phyloP scores from a whole-genome alignment of 768 basidiomycete species.

The Termitomyces titanicus region DNA sequence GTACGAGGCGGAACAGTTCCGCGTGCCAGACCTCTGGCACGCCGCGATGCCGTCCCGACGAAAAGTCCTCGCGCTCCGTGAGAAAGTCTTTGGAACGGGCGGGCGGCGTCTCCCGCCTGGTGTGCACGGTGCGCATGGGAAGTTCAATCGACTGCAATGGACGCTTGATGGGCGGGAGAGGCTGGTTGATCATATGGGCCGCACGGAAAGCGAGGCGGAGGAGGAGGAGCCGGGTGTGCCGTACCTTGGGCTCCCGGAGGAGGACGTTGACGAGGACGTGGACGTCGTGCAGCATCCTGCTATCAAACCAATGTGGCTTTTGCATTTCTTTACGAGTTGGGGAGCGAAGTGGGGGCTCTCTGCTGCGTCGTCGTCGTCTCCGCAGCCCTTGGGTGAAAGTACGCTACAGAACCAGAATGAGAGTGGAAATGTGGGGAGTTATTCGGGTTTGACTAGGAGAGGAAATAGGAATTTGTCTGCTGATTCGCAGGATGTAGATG shows the following conservation, averaged over 20 bases:
- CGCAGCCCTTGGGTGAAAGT: constrained; percentile 7
- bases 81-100: constrained; percentile 65
- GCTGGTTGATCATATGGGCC: constrained; percentile 62
- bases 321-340: constrained; percentile 77
- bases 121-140: constrained; percentile 53
- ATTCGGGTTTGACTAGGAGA: background rate
- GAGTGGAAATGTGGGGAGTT: background rate
- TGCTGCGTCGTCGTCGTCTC: constrained; percentile 28
- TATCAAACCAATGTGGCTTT: constrained; percentile 74
- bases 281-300: constrained; percentile 53
- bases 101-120: constrained; percentile 45
- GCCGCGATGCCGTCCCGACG: constrained; percentile 56
- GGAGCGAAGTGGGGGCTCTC: constrained; percentile 52
- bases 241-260: constrained; percentile 24
- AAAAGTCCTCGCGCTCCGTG: constrained; percentile 62
- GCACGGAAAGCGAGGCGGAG: constrained; percentile 75
- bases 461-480: background rate
- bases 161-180: constrained; percentile 59
- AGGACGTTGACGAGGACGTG: constrained; percentile 52
- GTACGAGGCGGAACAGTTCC: constrained; percentile 72
- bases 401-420: background rate
- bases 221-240: constrained; percentile 50
- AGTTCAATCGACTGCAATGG: constrained; percentile 67
- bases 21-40: constrained; percentile 63
- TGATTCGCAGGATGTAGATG: background rate